These are phyloP conservation scores for Globisporangium lucens DNA, from an alignment of 352 stramenopile species.

Conservation along the genomic window DNA sequence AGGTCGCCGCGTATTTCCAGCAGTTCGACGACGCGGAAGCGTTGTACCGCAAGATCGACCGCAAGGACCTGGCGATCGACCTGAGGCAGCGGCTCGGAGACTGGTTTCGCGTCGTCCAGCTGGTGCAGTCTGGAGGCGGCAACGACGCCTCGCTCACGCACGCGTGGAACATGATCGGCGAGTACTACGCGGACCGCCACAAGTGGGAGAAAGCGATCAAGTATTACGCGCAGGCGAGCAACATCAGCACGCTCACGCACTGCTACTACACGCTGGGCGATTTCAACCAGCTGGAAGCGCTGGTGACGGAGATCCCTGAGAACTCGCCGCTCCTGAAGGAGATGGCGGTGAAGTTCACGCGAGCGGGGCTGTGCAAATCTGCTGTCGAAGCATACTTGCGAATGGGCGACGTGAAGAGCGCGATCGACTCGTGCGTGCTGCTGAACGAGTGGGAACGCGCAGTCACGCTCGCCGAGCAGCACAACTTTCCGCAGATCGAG, in stretches of 20 bases:
- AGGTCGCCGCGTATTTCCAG: conserved; percentile 89
- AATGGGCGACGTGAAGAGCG: conserved; percentile 89
- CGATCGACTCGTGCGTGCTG: conserved; percentile 91
- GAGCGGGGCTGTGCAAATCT: conserved; percentile 74
- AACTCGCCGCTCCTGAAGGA: conserved; percentile 75
- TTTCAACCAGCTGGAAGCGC: conserved; percentile 82
- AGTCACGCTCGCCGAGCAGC: conserved; percentile 87
- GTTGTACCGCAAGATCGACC: conserved; percentile 92
- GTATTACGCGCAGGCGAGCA: conserved; percentile 86
- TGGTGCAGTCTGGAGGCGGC: conserved; percentile 72
- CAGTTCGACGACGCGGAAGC: conserved; percentile 91
- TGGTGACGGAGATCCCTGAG: conserved; percentile 85
- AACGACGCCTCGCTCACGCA: conserved; percentile 79
- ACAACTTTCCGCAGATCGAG: conserved; percentile 94
- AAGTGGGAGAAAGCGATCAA: conserved; percentile 92
- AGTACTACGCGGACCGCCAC: conserved; percentile 89
- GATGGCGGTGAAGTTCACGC: conserved; percentile 87
- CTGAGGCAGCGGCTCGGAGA: conserved; percentile 88
- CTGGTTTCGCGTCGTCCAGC: conserved; percentile 90
- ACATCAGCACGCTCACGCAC: conserved; percentile 72
- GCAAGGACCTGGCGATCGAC: conserved; percentile 92
- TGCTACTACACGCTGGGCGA: conserved; percentile 91
- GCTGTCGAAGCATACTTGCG: conserved; percentile 88
- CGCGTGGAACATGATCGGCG: conserved; percentile 89
- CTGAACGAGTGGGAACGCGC: conserved; percentile 92